These are phyloP conservation scores for Quercus robur DNA, from an alignment of 306 rosid genomes.

Conservation along the genomic window DNA sequence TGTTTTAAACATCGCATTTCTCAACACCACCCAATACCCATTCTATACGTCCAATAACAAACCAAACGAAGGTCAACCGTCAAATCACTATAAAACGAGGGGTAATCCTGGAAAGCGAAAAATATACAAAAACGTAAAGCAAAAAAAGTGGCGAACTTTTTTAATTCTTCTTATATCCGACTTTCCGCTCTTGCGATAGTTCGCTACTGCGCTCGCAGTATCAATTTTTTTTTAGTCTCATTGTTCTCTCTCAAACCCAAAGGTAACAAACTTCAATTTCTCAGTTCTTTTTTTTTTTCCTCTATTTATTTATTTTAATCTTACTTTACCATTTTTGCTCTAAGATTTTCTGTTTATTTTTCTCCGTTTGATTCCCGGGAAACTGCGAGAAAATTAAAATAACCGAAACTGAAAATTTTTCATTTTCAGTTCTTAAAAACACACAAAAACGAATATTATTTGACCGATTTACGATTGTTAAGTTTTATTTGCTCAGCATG, in stretches of 20 bases:
- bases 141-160: too few relatives aligned
- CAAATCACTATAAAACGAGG: neutral
- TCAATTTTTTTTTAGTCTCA: neutral
- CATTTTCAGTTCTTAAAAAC: neutral
- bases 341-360: neutral
- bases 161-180: too few relatives aligned
- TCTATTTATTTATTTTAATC: neutral
- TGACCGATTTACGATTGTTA: neutral
- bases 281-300: neutral
- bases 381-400: neutral
- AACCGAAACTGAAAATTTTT: neutral
- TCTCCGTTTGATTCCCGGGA: neutral
- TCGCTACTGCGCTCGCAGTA: neutral
- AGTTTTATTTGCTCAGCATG: neutral
- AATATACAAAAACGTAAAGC: neutral
- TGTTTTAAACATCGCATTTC: accelerated
- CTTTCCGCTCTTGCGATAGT: too few relatives aligned
- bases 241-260: too few relatives aligned
- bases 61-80: neutral
- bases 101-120: neutral
- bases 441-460: neutral
- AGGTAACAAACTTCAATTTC: neutral
- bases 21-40: too few relatives aligned
- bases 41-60: too few relatives aligned
- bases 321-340: neutral